Evolutionary conservation across 768 basidiomycete genomes (phyloP), one percentile per base, ranked within the genome.

Genomic region (Boletus patriciae): DNA sequence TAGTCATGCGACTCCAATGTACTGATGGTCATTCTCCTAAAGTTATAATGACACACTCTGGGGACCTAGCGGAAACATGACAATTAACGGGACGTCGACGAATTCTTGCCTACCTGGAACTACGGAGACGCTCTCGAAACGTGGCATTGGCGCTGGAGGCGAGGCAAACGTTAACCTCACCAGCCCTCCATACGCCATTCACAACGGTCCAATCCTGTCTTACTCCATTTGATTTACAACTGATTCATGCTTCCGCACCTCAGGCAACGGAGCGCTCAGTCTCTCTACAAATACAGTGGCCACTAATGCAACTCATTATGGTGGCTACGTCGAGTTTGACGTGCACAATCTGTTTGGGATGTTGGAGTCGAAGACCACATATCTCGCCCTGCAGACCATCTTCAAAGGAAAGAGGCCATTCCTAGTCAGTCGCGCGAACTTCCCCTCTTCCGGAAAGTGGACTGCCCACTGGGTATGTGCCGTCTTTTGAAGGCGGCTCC

Each of bases 21-120:
- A 6, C 43, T 61, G 46, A 59, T 34, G 11, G 0, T 25, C 4
- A 12, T 38, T 29, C 58, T 47, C 36, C 42, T 6, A 15, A 38
- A 88, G 87, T 42, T 90, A 90, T 65, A 80, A 90, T 62, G 62
- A 78, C 19, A 78, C 81, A 0, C 63, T 81, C 15, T 88, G 77
- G 62, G 88, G 87, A 15, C 80, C 82, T 0, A 88, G 86, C 59
- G 88, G 88, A 5, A 91, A 90, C 63, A 81, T 90, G 67, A 88
- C 85, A 13, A 78, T 89, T 59, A 85, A 87, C 51, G 87, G 86
- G 7, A 81, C 75, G 3, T 71, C 79, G 41, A 90, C 87, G 6
- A 85, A 80, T 58, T 70, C 62, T 12, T 74, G 74, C 27, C 52
- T 54, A 34, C 52, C 55, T 59, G 59, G 33, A 13, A 68, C 27